Evolutionary conservation across 2,329 filamentous ascomycete genomes (phyloP), one percentile per base, ranked within the genome.

Genomic region (Xylaria sp.): DNA sequence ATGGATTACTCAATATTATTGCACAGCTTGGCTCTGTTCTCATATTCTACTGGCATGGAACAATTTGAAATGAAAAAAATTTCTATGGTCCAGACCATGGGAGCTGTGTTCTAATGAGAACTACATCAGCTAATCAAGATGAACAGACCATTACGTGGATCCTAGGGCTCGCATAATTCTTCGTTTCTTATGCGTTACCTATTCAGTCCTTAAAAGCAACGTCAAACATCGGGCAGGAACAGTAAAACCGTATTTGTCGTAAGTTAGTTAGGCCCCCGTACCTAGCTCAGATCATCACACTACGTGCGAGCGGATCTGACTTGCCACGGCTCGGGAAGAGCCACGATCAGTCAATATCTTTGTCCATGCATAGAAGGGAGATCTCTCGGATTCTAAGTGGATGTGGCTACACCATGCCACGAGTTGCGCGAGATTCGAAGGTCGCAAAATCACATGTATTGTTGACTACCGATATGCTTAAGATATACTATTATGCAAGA

Each of bases 321-420:
- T 58, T 44, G 31, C 52, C 18, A 65, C 52, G 66, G 63, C 34
- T 58, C 39, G 41, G 31, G 48, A 65, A 59, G 46, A 34, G 62
- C 69, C 50, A 63, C 66, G 59, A 64, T 62, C 55, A 44, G 34
- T 51, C 39, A 56, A 55, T 41, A 55, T 62, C 28, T 63, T 55
- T 69, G 63, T 58, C 39, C 56, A 61, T 69, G 66, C 66, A 71
- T 66, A 50, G 50, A 41, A 58, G 64, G 51, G 44, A 58, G 52
- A 25, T 41, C 56, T 28, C 20, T 44, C 54, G 54, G 37, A 58
- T 60, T 57, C 62, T 62, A 63, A 55, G 54, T 46, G 55, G 51
- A 63, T 52, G 12, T 39, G 52, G 52, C 54, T 56, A 39, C 31
- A 34, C 23, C 23, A 46, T 48, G 34, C 52, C 44, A 41, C 13